Percentiles rank a stretch among this genome's conserved stretches.
phyloP scores from a whole-genome alignment of 768 basidiomycete species.

The Austroboletus eburneus region DNA sequence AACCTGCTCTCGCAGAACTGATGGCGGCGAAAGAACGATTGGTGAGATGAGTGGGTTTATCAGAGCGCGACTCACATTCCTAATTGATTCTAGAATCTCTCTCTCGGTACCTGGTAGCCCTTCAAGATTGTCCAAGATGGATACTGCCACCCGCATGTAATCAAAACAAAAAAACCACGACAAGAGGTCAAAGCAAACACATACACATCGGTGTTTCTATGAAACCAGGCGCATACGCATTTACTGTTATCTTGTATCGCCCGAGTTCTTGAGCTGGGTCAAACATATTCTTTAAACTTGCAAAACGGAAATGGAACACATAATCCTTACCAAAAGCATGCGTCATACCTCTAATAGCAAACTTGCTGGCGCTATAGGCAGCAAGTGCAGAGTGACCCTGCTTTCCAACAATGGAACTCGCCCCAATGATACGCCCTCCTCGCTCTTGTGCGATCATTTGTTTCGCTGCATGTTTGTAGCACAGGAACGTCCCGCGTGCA shows the following conservation, averaged over 20 bases:
- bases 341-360: slow-evolving; percentile 37
- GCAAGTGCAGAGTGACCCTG: background rate
- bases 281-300: too few species aligned
- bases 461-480: slow-evolving; percentile 57
- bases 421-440: slow-evolving; percentile 53
- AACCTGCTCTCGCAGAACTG: background rate
- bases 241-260: slow-evolving; percentile 32
- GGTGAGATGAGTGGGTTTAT: too few species aligned
- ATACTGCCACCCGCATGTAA: background rate
- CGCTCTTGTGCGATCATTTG: slow-evolving; percentile 52
- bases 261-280: slow-evolving; percentile 25
- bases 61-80: background rate
- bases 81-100: background rate
- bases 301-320: background rate
- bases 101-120: background rate
- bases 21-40: background rate
- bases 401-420: slow-evolving; percentile 11
- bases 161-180: background rate
- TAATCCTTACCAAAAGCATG: slow-evolving; percentile 31
- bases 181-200: too few species aligned
- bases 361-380: slow-evolving; percentile 35
- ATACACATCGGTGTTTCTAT: slow-evolving; percentile 29
- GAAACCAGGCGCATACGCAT: slow-evolving; percentile 36
- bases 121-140: background rate
- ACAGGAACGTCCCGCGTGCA: slow-evolving; percentile 51